Percentiles rank a stretch among this genome's conserved stretches.
phyloP scores from a whole-genome alignment of 345 rosid genomes.

The Ceriops zippeliana region DNA sequence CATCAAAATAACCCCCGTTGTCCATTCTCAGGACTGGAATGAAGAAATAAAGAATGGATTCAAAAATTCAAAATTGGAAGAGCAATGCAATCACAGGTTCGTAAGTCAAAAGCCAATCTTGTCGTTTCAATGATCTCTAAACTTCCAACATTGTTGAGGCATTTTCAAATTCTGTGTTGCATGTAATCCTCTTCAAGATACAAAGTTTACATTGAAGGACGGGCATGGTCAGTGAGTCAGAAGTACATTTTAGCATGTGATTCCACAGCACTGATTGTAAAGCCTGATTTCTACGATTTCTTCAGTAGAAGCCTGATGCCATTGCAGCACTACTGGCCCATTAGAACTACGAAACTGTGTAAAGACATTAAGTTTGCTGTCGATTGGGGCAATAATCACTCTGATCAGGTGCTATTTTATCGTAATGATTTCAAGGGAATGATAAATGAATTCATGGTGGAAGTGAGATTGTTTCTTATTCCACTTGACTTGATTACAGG shows the following conservation, averaged over 20 bases:
- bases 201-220: constrained; percentile 69
- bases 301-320: constrained; percentile 62
- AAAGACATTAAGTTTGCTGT: constrained; percentile 60
- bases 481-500: constrained; percentile 27
- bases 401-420: constrained; percentile 21
- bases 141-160: background rate
- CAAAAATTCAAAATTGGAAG: constrained; percentile 46
- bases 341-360: constrained; percentile 49
- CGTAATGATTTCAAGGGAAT: background rate
- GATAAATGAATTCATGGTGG: background rate
- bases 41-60: constrained; percentile 37
- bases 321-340: constrained; percentile 75
- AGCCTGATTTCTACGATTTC: constrained; percentile 53
- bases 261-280: constrained; percentile 49
- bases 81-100: constrained; percentile 64
- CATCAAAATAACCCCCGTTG: background rate
- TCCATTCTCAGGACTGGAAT: constrained; percentile 42
- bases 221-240: constrained; percentile 81
- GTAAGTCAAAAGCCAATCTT: background rate
- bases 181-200: constrained; percentile 33
- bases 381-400: constrained; percentile 65
- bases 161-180: background rate
- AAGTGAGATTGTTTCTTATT: background rate
- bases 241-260: constrained; percentile 82
- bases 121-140: too few relatives aligned